Percentiles rank a stretch among this genome's conserved stretches.
Evolutionary conservation across 2,329 filamentous ascomycete species (phyloP).

Genomic region (Aureobasidium musti): DNA sequence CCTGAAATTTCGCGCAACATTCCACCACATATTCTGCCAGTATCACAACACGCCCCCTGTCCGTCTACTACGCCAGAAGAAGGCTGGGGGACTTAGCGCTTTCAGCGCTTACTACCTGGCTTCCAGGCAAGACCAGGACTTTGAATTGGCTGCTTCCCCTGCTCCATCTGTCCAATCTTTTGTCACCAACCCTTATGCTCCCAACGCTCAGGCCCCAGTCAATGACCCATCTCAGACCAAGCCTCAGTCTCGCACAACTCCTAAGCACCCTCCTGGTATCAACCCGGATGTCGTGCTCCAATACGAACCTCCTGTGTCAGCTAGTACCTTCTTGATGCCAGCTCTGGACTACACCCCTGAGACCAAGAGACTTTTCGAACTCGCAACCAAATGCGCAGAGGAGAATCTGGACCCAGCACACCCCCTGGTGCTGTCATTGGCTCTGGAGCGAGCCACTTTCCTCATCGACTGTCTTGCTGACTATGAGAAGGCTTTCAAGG

Average conservation of each 20-base stretch:
- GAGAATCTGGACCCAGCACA: conserved; percentile 80
- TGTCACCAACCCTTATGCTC: conserved; percentile 53
- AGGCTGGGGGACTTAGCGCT: not conserved
- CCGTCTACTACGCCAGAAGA: conserved; percentile 52
- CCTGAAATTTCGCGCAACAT: conserved; percentile 88
- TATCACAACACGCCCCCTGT: conserved; percentile 90
- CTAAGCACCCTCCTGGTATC: conserved; percentile 49
- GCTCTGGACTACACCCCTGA: conserved; percentile 77
- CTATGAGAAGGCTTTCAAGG: conserved; percentile 68
- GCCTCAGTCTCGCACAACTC: conserved; percentile 35
- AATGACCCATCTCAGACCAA: conserved; percentile 36
- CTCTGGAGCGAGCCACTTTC: conserved; percentile 90
- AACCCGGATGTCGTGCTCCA: conserved; percentile 35
- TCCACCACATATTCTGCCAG: conserved; percentile 94
- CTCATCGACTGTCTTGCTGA: conserved; percentile 92
- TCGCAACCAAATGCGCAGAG: conserved; percentile 74
- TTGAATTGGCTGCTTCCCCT: conserved; percentile 46
- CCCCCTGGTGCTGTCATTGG: conserved; percentile 83
- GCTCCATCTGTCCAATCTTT: conserved; percentile 42
- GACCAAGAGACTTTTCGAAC: conserved; percentile 78
- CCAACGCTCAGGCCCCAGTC: conserved; percentile 42
- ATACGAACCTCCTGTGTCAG: conserved; percentile 47
- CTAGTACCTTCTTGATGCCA: conserved; percentile 71
- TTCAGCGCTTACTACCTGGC: not conserved
- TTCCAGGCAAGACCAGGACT: not conserved